phyloP scores from a whole-genome alignment of 2,329 filamentous ascomycete species.

The Aspergillus sclerotialis region DNA sequence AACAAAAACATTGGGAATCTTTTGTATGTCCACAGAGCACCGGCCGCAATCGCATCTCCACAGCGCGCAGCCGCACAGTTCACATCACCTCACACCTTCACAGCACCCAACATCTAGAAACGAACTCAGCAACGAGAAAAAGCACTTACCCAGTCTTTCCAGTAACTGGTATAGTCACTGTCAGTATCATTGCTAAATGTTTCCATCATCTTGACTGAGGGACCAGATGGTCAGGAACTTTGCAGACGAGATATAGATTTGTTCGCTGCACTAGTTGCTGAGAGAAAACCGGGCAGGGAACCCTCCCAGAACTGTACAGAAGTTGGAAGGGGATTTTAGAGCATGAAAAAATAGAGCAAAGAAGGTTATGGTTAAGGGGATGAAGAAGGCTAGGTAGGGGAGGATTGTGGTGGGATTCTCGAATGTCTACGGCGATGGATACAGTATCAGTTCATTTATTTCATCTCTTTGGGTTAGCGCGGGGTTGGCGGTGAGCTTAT shows the following conservation, averaged over 20 bases:
- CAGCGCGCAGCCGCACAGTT: constrained; percentile 4
- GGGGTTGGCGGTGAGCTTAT: constrained; percentile 19
- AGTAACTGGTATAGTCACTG: constrained; percentile 98
- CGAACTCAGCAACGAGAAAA: constrained; percentile 7
- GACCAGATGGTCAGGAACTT: constrained; percentile 5
- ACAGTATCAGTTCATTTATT: too few relatives aligned
- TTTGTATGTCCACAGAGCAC: too few relatives aligned
- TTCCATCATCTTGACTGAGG: constrained; percentile 59
- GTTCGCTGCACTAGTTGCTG: constrained; percentile 15
- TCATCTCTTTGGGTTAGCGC: too few relatives aligned
- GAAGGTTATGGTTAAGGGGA: neutral
- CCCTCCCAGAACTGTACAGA: constrained; percentile 18
- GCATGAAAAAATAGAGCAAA: constrained; percentile 7
- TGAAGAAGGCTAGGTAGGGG: neutral
- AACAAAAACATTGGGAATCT: too few relatives aligned
- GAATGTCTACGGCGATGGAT: constrained; percentile 2
- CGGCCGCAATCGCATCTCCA: constrained; percentile 7
- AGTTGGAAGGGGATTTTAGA: constrained; percentile 9
- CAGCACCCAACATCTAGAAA: too few relatives aligned
- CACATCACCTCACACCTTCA: constrained; percentile 6
- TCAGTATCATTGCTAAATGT: constrained; percentile 97
- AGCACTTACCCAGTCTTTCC: constrained; percentile 91
- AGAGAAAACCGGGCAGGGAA: constrained; percentile 14
- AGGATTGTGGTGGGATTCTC: neutral
- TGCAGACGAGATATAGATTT: constrained; percentile 13